Conservation (phyloP, 331 rosid genomes). For the Dryas integrifolia region DNA sequence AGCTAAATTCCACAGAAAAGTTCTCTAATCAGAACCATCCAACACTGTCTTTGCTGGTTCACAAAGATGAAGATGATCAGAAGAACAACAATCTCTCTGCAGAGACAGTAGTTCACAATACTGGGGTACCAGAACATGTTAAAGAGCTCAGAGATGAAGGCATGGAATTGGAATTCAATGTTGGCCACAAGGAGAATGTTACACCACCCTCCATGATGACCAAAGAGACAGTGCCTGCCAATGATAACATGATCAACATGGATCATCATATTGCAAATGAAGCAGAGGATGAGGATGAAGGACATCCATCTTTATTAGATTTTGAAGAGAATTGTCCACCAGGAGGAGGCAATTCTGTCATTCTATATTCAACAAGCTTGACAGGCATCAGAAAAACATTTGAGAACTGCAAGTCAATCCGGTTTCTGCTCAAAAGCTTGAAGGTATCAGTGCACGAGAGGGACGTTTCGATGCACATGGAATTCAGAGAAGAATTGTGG, state of each 20-base stretch:
- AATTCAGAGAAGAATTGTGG: constrained; percentile 80
- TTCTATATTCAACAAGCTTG: constrained; percentile 84
- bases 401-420: constrained; percentile 63
- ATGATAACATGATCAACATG: constrained; percentile 22
- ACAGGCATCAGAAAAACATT: constrained; percentile 79
- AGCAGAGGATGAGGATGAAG: constrained; percentile 19
- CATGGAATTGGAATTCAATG: constrained; percentile 30
- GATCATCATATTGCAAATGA: constrained; percentile 12
- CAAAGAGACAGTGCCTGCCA: constrained; percentile 24
- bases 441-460: constrained; percentile 60
- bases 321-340: constrained; percentile 82
- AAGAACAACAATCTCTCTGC: constrained; percentile 34
- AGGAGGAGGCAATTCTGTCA: constrained; percentile 53
- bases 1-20: constrained; percentile 41
- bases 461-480: constrained; percentile 77
- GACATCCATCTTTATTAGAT: constrained; percentile 44
- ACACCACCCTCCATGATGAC: constrained; percentile 26
- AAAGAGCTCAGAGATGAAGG: constrained; percentile 46
- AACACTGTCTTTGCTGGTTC: constrained; percentile 28
- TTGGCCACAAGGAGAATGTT: constrained; percentile 25
- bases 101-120: constrained; percentile 22
- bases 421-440: constrained; percentile 70
- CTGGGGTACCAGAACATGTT: too few species aligned
- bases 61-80: constrained; percentile 36
- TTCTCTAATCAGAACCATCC: constrained; percentile 36